Evolutionary conservation across 495 filamentous ascomycete genomes (phyloP).

Genomic region (Xylaria grammica): DNA sequence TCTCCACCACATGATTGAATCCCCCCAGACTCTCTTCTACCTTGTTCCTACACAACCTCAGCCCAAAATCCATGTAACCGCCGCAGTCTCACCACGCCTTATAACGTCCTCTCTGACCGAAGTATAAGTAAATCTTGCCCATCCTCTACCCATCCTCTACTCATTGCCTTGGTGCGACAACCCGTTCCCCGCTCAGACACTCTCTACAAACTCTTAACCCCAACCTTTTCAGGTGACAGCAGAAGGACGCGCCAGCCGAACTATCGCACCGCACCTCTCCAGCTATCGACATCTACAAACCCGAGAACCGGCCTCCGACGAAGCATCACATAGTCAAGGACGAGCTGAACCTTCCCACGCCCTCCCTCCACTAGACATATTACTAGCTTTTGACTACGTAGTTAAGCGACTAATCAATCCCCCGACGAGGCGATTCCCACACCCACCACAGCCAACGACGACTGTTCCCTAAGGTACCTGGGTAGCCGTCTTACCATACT

Average conservation of each 20-base stretch:
- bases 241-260: not conserved
- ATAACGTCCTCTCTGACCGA: not conserved
- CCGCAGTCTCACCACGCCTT: not conserved
- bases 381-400: no score
- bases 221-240: no score
- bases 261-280: not conserved
- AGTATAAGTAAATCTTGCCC: not conserved
- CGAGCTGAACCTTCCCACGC: no score
- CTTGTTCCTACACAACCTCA: not conserved
- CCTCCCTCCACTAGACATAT: no score
- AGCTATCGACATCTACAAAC: not conserved
- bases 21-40: no score
- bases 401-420: not conserved
- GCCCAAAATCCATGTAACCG: conserved; percentile 8
- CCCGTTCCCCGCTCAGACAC: not conserved
- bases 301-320: not conserved
- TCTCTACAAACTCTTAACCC: no score
- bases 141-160: not conserved
- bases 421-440: not conserved
- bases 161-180: not conserved
- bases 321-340: not conserved
- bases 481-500: no score
- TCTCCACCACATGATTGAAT: no score
- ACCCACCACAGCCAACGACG: not conserved
- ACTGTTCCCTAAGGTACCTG: not conserved